A percentile compares a stretch with the other conserved stretches of the same genome.
These are phyloP conservation scores for Saururus chinensis DNA, from an alignment of 164 flowering plant species.

Conservation along the genomic window DNA sequence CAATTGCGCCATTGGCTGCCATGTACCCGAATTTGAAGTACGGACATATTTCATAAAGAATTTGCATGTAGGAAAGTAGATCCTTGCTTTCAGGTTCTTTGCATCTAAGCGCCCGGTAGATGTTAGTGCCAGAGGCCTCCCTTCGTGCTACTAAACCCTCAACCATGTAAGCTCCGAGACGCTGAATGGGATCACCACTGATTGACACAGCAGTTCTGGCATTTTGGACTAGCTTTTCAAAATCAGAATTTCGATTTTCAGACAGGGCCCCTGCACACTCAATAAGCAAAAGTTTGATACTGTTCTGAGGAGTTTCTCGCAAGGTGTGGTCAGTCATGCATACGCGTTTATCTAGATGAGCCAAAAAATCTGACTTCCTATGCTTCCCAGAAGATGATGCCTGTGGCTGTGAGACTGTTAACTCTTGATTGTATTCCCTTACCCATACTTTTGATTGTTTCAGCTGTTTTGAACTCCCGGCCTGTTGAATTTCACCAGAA, in stretches of 20 bases:
- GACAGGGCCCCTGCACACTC: conserved; percentile 21
- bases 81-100: conserved; percentile 55
- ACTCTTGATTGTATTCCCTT: conserved; percentile 13
- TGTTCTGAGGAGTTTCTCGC: conserved; percentile 20
- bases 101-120: conserved; percentile 33
- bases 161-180: conserved; percentile 35
- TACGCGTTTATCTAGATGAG: conserved; percentile 32
- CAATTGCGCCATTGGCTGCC: conserved; percentile 89
- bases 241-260: conserved; percentile 9
- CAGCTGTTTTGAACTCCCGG: conserved; percentile 21
- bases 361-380: conserved; percentile 13
- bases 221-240: conserved; percentile 7
- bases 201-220: conserved; percentile 15
- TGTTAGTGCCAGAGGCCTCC: conserved; percentile 24
- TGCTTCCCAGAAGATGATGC: conserved; percentile 14
- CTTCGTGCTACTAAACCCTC: conserved; percentile 34
- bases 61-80: conserved; percentile 65
- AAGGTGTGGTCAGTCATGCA: conserved; percentile 23
- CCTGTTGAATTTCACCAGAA: conserved; percentile 17
- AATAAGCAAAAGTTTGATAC: conserved; percentile 16
- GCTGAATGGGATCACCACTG: conserved; percentile 28
- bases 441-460: not conserved
- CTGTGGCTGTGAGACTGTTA: conserved; percentile 17
- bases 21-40: conserved; percentile 78
- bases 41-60: conserved; percentile 70